Base-by-base conservation (phyloP, 345 rosid species). In the Pistacia atlantica region DNA sequence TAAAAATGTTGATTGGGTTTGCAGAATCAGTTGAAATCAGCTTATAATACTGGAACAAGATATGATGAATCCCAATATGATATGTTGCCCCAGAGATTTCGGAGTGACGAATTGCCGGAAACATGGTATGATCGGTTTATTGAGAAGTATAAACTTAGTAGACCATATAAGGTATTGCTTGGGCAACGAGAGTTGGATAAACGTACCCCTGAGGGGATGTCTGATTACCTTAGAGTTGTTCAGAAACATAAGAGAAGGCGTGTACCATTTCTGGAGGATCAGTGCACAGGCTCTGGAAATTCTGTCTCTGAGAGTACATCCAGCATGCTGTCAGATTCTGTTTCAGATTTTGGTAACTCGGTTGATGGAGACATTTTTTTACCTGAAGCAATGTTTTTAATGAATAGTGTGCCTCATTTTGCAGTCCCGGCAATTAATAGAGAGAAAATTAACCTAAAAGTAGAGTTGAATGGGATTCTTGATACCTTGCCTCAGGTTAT, bases 41-140 rank as follows among this genome's bases (percentile, higher is more conserved):
- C 83, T 68, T 85, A 77, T 77, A 55, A 71, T 63, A 75, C 80
- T 73, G 92, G 91, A 38, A 56, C 75, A 12, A 88, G 97, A 81
- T 85, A 75, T 65, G 77, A 78, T 69, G 95, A 90, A 61, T 75
- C 90, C 68, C 92, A 90, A 77, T 82, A 75, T 71, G 87, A 89
- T 65, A 85, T 78, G 77, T 46, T 84, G 52, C 67, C 91, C 65
- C 97, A 91, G 77, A 86, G 94, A 74, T 82, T 84, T 18, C 86
- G 89, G 87, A 87, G 78, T n/a, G 98, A 93, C 37, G 98, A 91
- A 46, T 83, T 95, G 62, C 99, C 98, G 0, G 98, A 92, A 67
- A 84, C 88, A n/a, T 95, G 99, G 99, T 93, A 93, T 74, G 87
- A 82, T 82, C 96, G 87, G 81, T 93, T 92, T 73, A 84, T 89